phyloP scores from a whole-genome alignment of 2,329 filamentous ascomycete genomes.

The Colletotrichum paranaense region DNA sequence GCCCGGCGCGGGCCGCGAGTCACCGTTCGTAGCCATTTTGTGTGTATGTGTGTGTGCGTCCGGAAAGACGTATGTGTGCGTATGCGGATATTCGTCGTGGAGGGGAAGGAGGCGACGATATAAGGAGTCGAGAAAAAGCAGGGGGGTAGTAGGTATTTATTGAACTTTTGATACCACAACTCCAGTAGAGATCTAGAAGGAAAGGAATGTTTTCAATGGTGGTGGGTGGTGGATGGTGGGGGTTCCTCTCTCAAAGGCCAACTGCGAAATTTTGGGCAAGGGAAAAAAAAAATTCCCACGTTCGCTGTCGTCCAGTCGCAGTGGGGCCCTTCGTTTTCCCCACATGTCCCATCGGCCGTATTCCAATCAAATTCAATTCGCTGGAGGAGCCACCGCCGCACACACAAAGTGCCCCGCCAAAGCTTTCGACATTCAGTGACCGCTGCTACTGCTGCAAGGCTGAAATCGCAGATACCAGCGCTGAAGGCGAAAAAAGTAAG shows the following conservation, averaged over 20 bases:
- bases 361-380: conserved; percentile 25
- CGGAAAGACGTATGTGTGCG: neutral
- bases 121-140: neutral
- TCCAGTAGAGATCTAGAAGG: conserved; percentile 23
- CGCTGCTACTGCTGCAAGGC: conserved; percentile 29
- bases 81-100: neutral
- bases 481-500: conserved; percentile 1
- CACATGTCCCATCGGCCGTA: conserved; percentile 16
- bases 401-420: conserved; percentile 34
- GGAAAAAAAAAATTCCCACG: conserved; percentile 34
- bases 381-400: neutral
- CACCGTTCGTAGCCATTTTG: conserved; percentile 60
- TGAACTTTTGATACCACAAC: conserved; percentile 14
- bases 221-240: conserved; percentile 31
- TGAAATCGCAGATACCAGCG: conserved; percentile 3
- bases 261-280: conserved; percentile 21
- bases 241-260: conserved; percentile 23
- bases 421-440: conserved; percentile 34
- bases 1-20: conserved; percentile 60
- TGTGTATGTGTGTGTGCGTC: conserved; percentile 27
- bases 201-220: conserved; percentile 25
- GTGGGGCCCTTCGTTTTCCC: neutral
- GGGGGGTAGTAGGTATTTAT: neutral
- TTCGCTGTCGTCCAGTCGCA: conserved; percentile 22
- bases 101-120: neutral